A percentile compares a stretch with the other conserved stretches of the same genome.
Conservation (phyloP, 257 asterid genomes). For the Nicotiana sylvestris region DNA sequence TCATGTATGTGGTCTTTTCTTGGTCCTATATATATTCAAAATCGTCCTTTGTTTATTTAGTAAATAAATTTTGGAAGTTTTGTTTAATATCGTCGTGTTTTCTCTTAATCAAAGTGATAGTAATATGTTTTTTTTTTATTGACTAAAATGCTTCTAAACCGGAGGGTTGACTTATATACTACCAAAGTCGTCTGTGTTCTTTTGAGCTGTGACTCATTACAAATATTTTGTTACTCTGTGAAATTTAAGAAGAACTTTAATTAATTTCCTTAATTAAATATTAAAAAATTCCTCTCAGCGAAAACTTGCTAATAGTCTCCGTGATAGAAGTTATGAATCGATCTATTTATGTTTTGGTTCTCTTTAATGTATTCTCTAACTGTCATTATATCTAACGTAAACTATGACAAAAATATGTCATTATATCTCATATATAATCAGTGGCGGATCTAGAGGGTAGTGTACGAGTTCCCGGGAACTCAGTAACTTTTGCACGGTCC, state of each 20-base stretch:
- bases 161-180: neutral
- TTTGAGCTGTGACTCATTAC: neutral
- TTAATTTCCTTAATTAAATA: neutral
- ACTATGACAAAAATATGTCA: too few species aligned
- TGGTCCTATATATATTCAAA: neutral
- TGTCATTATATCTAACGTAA: too few species aligned
- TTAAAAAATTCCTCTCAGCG: neutral
- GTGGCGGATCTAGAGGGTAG: too few species aligned
- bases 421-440: too few species aligned
- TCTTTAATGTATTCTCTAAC: too few species aligned
- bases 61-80: neutral
- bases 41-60: neutral
- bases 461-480: too few species aligned
- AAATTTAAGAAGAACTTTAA: neutral
- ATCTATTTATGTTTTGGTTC: neutral
- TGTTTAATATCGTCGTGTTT: neutral
- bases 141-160: neutral
- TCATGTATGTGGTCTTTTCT: conserved; percentile 5
- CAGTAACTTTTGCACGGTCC: too few species aligned
- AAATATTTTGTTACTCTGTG: neutral
- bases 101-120: neutral
- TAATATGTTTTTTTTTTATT: neutral
- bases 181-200: neutral
- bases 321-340: neutral
- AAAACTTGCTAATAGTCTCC: neutral